phyloP scores from a whole-genome alignment of 768 basidiomycete genomes.

The Cubamyces lactineus region DNA sequence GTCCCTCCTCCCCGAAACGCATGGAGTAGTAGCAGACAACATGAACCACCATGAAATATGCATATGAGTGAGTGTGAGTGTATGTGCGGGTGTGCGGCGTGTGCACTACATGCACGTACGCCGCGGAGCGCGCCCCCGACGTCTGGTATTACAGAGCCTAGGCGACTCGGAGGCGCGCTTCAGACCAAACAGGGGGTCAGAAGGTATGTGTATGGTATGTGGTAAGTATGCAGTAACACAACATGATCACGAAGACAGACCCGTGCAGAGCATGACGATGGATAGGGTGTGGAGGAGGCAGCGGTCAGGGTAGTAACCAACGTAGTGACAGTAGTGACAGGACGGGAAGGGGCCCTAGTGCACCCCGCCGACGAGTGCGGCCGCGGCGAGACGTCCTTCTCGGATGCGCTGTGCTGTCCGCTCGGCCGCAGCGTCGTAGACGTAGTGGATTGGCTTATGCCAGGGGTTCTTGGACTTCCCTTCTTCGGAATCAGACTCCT shows the following conservation, averaged over 20 bases:
- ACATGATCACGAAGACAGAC: conserved; percentile 19
- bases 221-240: conserved; percentile 24
- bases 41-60: not conserved
- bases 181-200: not conserved
- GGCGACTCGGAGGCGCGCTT: too few species aligned
- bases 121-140: not conserved
- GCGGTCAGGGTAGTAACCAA: not conserved
- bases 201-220: not conserved
- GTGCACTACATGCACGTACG: not conserved
- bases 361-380: conserved; percentile 34
- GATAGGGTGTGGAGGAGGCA: not conserved
- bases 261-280: not conserved
- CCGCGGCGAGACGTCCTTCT: conserved; percentile 38
- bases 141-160: too few species aligned
- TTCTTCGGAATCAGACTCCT: conserved; percentile 55
- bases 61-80: not conserved
- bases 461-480: conserved; percentile 34
- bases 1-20: not conserved
- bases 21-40: not conserved
- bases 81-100: too few species aligned
- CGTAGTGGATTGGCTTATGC: conserved; percentile 65
- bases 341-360: conserved; percentile 20
- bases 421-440: conserved; percentile 94
- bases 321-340: not conserved
- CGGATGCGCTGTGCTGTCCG: conserved; percentile 63